A percentile compares a stretch with the other conserved stretches of the same genome.
Conservation (phyloP, 2,329 filamentous ascomycete species). For the Arachnopeziza araneosa region DNA sequence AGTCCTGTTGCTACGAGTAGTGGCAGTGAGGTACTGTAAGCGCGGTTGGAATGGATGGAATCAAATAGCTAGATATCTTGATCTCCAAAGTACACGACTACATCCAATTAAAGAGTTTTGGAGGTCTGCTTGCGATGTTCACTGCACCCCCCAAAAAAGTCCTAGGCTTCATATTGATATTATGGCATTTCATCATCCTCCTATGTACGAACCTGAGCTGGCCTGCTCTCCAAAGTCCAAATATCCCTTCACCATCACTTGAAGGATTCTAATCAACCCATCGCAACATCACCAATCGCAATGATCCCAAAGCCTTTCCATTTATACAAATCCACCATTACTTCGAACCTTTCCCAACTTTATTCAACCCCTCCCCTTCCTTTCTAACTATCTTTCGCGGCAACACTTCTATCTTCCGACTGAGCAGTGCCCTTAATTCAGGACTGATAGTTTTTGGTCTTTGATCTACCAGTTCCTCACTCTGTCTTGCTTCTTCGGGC, state of each 20-base stretch:
- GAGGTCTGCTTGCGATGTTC: too few relatives aligned
- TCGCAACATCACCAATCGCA: neutral
- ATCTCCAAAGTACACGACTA: too few relatives aligned
- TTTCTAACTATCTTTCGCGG: slow-evolving; percentile 27
- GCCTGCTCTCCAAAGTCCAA: too few relatives aligned
- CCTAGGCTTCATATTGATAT: too few relatives aligned
- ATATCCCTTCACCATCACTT: too few relatives aligned
- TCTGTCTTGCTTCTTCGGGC: slow-evolving; percentile 13
- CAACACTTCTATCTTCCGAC: slow-evolving; percentile 44
- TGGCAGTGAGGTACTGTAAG: neutral
- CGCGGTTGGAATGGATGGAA: too few relatives aligned
- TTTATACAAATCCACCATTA: neutral
- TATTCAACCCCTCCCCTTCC: neutral
- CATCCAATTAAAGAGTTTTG: too few relatives aligned
- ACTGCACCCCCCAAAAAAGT: too few relatives aligned
- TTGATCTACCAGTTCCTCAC: slow-evolving; percentile 23
- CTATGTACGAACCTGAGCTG: too few relatives aligned
- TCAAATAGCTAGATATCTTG: too few relatives aligned
- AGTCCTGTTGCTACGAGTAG: neutral
- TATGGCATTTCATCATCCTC: too few relatives aligned
- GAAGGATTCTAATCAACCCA: too few relatives aligned
- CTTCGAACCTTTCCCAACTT: neutral
- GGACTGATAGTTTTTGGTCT: slow-evolving; percentile 51
- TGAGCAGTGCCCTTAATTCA: slow-evolving; percentile 56
- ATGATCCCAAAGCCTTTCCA: neutral